A percentile compares a stretch with the other conserved stretches of the same genome.
Evolutionary conservation across 768 basidiomycete genomes (phyloP).

Genomic region (Hygrocybe punicea): DNA sequence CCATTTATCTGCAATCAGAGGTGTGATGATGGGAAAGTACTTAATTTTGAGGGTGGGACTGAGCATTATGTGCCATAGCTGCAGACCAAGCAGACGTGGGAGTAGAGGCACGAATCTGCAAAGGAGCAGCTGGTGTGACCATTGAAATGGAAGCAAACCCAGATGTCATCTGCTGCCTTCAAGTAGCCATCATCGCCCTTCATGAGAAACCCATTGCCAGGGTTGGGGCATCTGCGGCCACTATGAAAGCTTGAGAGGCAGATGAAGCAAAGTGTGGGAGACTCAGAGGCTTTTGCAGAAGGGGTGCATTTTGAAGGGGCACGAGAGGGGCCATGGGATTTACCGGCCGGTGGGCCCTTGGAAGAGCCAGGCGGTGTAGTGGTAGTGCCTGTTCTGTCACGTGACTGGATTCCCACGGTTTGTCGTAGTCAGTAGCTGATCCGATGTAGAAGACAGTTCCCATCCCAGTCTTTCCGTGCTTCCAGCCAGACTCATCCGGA

Average conservation of each 20-base stretch:
- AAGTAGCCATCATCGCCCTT: not conserved
- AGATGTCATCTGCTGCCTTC: not conserved
- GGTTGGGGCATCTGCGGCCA: not conserved
- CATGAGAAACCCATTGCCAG: not conserved
- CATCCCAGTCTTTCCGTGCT: too few species aligned
- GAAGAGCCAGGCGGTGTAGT: too few species aligned
- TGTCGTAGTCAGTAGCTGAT: too few species aligned
- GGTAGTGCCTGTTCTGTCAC: too few species aligned
- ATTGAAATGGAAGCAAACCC: constrained; percentile 5
- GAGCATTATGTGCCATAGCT: constrained; percentile 8
- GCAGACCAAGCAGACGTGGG: constrained; percentile 14
- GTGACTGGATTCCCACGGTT: too few species aligned
- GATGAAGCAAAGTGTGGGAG: not conserved
- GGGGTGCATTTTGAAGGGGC: too few species aligned
- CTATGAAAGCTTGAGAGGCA: not conserved
- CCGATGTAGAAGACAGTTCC: too few species aligned
- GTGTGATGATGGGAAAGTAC: constrained; percentile 16
- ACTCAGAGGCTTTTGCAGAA: too few species aligned
- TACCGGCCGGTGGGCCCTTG: too few species aligned
- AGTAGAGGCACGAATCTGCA: not conserved
- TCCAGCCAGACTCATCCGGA: too few species aligned
- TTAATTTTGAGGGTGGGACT: constrained; percentile 2
- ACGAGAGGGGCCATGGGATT: too few species aligned
- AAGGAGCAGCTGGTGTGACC: not conserved
- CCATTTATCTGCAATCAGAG: constrained; percentile 16